Percentiles rank a stretch among this genome's conserved stretches.
Evolutionary conservation across 1,139 yeast genomes (phyloP).

Genomic region (Martiniozyma asiatica): DNA sequence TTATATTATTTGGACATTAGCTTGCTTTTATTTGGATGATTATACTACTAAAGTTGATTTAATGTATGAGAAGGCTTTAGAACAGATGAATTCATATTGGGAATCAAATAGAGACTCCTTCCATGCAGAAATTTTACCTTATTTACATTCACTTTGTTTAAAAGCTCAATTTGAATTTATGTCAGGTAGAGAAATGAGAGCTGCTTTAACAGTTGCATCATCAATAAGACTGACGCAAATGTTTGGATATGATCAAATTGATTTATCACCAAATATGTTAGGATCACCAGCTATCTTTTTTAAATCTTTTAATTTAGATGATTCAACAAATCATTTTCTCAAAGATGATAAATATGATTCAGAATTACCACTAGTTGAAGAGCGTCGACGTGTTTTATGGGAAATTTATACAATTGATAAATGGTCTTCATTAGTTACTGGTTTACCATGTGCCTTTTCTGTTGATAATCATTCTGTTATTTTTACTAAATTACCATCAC

Average conservation of each 20-base stretch:
- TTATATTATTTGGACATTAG: conserved; percentile 17
- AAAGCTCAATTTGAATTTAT: conserved; percentile 18
- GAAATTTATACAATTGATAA: conserved; percentile 19
- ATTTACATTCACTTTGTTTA: conserved; percentile 15
- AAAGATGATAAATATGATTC: conserved; percentile 16
- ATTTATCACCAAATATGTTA: conserved; percentile 14
- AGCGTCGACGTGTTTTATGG: conserved; percentile 20
- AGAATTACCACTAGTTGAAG: conserved; percentile 18
- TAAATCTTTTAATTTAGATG: conserved; percentile 8
- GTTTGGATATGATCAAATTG: conserved; percentile 20
- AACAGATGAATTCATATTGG: conserved; percentile 13
- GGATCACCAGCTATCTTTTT: conserved; percentile 13
- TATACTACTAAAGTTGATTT: conserved; percentile 10
- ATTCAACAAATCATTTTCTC: conserved; percentile 6
- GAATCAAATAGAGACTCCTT: conserved; percentile 9
- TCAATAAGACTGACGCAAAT: conserved; percentile 20
- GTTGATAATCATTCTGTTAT: conserved; percentile 17
- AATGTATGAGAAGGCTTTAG: conserved; percentile 12
- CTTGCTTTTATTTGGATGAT: conserved; percentile 11
- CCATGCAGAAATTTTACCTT: conserved; percentile 14
- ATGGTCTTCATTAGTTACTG: conserved; percentile 22
- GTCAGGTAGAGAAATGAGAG: conserved; percentile 16
- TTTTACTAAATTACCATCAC: conserved; percentile 20
- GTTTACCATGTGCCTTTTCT: conserved; percentile 19
- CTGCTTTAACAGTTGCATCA: conserved; percentile 17